Conservation (phyloP, 1,284 basidiomycete species). For the Ceratobasidium sp. region DNA sequence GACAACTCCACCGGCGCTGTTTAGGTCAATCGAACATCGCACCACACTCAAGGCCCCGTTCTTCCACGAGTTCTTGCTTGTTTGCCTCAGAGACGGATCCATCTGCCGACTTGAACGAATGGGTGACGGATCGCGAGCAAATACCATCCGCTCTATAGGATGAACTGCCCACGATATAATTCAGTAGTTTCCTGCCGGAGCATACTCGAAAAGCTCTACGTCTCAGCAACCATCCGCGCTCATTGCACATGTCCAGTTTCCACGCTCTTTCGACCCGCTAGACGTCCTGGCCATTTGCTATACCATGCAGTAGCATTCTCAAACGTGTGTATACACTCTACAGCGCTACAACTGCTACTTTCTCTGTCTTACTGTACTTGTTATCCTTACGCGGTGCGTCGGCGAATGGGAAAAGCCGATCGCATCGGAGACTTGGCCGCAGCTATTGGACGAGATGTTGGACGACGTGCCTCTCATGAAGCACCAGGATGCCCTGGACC, state of each 20-base stretch:
- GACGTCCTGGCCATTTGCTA: neutral
- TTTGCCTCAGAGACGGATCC: neutral
- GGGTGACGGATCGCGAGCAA: no score
- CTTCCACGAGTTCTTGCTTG: conserved; percentile 1
- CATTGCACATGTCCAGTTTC: neutral
- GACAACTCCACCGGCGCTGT: no score
- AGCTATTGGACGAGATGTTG: no score
- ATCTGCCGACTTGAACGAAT: neutral
- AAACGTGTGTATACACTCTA: neutral
- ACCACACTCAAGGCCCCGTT: neutral
- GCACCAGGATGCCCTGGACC: no score
- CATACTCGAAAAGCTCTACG: no score
- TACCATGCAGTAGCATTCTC: no score
- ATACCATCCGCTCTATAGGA: neutral
- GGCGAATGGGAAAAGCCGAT: neutral
- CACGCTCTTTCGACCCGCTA: neutral
- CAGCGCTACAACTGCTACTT: conserved; percentile 16
- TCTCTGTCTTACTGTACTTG: neutral
- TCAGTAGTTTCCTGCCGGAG: neutral
- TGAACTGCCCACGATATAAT: no score
- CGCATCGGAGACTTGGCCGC: no score
- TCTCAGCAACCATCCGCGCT: no score
- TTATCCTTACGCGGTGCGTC: neutral
- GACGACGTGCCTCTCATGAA: no score
- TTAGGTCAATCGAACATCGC: neutral